A percentile compares a stretch with the other conserved stretches of the same genome.
Conservation (phyloP, 768 basidiomycete genomes). For the Ramaria rubella region DNA sequence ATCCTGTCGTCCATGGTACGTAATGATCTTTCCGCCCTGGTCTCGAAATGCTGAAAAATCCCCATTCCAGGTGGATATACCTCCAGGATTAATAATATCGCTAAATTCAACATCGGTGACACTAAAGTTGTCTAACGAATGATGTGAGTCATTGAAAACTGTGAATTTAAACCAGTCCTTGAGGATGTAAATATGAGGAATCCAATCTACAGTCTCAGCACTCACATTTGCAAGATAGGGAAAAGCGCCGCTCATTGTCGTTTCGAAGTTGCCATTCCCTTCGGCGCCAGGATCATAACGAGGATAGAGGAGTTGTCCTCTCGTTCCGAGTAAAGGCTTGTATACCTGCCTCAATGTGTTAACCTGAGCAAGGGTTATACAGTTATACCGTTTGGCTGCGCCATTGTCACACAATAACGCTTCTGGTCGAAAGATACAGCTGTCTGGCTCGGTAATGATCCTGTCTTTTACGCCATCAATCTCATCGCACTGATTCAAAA, state of each 20-base stretch:
- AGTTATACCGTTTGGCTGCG: slow-evolving; percentile 16
- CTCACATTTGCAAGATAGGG: slow-evolving; percentile 4
- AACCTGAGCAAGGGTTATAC: slow-evolving; percentile 23
- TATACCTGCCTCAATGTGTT: slow-evolving; percentile 22
- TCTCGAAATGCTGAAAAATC: slow-evolving; percentile 17
- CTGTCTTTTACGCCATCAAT: slow-evolving; percentile 27
- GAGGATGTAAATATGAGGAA: slow-evolving; percentile 5
- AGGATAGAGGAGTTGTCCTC: slow-evolving; percentile 21
- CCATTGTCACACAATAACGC: slow-evolving; percentile 19
- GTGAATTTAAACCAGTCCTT: slow-evolving; percentile 2
- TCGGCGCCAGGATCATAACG: slow-evolving; percentile 26
- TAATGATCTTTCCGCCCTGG: slow-evolving; percentile 23
- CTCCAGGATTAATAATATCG: slow-evolving; percentile 19
- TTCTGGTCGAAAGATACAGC: slow-evolving; percentile 25
- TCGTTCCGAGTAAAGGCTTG: slow-evolving; percentile 21
- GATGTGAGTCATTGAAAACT: slow-evolving; percentile 18
- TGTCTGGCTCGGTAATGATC: slow-evolving; percentile 23
- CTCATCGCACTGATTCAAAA: slow-evolving; percentile 27
- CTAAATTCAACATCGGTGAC: slow-evolving; percentile 13
- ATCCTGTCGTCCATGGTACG: slow-evolving; percentile 19
- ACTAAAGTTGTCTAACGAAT: slow-evolving; percentile 16
- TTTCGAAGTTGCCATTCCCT: background rate
- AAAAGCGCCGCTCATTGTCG: slow-evolving; percentile 9
- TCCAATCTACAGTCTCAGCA: background rate
- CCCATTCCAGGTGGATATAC: slow-evolving; percentile 13